Evolutionary conservation across 1,139 yeast species (phyloP).

Genomic region (Suhomyces guaymorum): DNA sequence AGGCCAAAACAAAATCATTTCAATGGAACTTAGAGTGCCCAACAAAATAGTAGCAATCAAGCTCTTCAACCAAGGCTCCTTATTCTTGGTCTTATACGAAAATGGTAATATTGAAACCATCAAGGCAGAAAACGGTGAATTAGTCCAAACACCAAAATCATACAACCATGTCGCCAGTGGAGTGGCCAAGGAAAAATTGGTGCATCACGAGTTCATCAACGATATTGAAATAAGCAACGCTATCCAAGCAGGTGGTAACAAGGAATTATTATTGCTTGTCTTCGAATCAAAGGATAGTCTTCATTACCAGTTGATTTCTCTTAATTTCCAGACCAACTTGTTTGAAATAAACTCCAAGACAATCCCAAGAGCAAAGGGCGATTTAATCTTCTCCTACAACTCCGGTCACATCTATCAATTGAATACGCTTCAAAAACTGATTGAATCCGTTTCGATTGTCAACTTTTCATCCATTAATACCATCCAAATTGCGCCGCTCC

Average conservation of each 20-base stretch:
- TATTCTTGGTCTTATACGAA: conserved; percentile 40
- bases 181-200: conserved; percentile 15
- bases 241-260: conserved; percentile 15
- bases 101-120: conserved; percentile 46
- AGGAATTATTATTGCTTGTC: conserved; percentile 29
- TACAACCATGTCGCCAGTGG: conserved; percentile 8
- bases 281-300: conserved; percentile 16
- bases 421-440: conserved; percentile 17
- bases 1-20: conserved; percentile 19
- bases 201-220: conserved; percentile 27
- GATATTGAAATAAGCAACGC: conserved; percentile 15
- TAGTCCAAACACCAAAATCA: conserved; percentile 6
- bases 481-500: too few relatives aligned
- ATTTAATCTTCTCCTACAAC: conserved; percentile 25
- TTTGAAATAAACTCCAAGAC: conserved; percentile 21
- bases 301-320: conserved; percentile 26
- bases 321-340: conserved; percentile 21
- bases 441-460: conserved; percentile 24
- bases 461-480: conserved; percentile 24
- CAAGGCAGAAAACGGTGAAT: conserved; percentile 19
- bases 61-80: conserved; percentile 31
- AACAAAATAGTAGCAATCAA: conserved; percentile 37
- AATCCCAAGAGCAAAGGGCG: conserved; percentile 5
- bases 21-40: conserved; percentile 21
- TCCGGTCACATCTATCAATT: conserved; percentile 32